A percentile compares a stretch with the other conserved stretches of the same genome.
Conservation (phyloP, 306 rosid species). For the Cucurbita ficifolia region DNA sequence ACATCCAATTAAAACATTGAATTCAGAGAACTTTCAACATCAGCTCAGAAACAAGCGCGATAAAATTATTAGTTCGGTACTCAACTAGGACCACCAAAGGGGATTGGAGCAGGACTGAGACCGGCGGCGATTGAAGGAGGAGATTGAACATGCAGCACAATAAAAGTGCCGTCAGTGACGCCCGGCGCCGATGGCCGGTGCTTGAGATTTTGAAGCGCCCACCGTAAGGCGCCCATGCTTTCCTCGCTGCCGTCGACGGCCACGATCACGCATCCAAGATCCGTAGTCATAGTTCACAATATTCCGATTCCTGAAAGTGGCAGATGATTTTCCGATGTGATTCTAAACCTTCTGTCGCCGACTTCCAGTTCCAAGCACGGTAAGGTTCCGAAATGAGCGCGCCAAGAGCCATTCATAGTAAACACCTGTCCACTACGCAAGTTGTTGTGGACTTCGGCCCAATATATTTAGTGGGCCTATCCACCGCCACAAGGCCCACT, state of each 20-base stretch:
- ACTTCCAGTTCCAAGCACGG: background rate
- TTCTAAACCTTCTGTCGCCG: background rate
- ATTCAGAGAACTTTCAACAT: background rate
- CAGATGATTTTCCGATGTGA: background rate
- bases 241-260: background rate
- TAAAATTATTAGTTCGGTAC: background rate
- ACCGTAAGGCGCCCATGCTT: background rate
- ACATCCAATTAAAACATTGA: background rate
- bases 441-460: background rate
- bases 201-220: background rate
- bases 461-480: too few species aligned
- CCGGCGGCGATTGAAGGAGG: background rate
- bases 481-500: background rate
- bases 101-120: conserved; percentile 21
- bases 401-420: background rate
- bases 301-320: background rate
- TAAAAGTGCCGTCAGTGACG: conserved; percentile 1
- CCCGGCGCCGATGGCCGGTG: background rate
- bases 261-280: background rate
- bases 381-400: background rate
- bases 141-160: background rate
- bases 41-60: background rate
- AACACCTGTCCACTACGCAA: background rate
- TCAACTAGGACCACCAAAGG: conserved; percentile 83
- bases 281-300: background rate